Conservation (phyloP, 148 eudicot species). For the Suaeda aralocaspica region DNA sequence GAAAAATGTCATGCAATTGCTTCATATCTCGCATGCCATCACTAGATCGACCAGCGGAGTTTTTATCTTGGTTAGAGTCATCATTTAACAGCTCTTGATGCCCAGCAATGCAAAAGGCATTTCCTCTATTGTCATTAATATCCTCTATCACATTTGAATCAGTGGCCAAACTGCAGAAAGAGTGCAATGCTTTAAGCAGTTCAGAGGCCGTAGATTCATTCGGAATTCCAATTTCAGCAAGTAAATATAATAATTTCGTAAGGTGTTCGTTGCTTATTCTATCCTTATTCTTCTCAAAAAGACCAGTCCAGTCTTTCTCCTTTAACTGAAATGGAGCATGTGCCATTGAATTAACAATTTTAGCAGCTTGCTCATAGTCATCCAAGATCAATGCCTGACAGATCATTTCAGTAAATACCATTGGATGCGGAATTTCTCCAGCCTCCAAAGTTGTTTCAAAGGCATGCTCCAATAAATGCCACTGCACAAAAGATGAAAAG, state of each 20-base stretch:
- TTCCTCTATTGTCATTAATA: background rate
- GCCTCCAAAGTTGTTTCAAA: conserved; percentile 67
- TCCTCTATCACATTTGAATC: background rate
- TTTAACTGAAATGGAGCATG: conserved; percentile 73
- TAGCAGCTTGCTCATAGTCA: conserved; percentile 46
- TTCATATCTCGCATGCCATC: background rate
- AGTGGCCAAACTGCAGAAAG: conserved; percentile 30
- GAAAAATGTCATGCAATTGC: conserved; percentile 8
- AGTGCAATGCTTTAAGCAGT: conserved; percentile 49
- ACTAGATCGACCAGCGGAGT: conserved; percentile 2
- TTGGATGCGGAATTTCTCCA: conserved; percentile 64
- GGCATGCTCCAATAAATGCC: conserved; percentile 78
- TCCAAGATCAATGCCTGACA: conserved; percentile 42
- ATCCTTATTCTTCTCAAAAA: conserved; percentile 56
- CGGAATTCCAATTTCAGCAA: conserved; percentile 28
- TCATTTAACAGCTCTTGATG: background rate
- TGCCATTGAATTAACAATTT: conserved; percentile 50
- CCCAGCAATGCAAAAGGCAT: background rate
- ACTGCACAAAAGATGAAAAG: conserved; percentile 37
- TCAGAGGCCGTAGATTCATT: conserved; percentile 51
- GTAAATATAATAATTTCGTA: conserved; percentile 34
- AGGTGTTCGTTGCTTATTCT: conserved; percentile 44
- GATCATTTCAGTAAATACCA: conserved; percentile 68
- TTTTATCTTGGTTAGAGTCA: conserved; percentile 15
- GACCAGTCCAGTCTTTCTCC: conserved; percentile 56